Evolutionary conservation across 805 yeast genomes (phyloP).

Genomic region (Yamadazyma paraphyllophila): DNA sequence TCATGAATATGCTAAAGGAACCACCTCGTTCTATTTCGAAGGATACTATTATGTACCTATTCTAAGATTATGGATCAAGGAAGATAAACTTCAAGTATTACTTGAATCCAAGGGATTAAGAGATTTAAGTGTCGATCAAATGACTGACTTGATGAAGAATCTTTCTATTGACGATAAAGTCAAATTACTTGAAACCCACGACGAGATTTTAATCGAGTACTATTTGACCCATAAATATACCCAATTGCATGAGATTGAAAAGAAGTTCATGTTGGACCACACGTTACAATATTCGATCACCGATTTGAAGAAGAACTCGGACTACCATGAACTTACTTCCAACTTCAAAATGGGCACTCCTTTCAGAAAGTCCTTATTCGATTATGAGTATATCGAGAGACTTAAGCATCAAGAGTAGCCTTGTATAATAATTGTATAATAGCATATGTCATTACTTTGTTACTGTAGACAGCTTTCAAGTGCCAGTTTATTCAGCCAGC

Average conservation of each 20-base stretch:
- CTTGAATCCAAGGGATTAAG: constrained; percentile 11
- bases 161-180: constrained; percentile 23
- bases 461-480: too few relatives aligned
- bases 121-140: constrained; percentile 10
- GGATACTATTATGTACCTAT: constrained; percentile 26
- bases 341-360: constrained; percentile 26
- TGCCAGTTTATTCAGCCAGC: too few relatives aligned
- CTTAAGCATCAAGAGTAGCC: constrained; percentile 13
- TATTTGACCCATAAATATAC: constrained; percentile 25
- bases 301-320: constrained; percentile 19
- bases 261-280: constrained; percentile 21
- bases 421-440: constrained; percentile 1
- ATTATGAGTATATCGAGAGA: constrained; percentile 25
- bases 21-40: constrained; percentile 18
- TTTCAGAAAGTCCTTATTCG: constrained; percentile 23
- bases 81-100: constrained; percentile 12
- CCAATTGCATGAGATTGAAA: constrained; percentile 23
- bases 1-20: constrained; percentile 24
- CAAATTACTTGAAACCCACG: constrained; percentile 19
- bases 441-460: not conserved
- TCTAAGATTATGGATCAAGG: constrained; percentile 22
- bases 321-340: constrained; percentile 25
- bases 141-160: constrained; percentile 13
- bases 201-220: constrained; percentile 26
- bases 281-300: constrained; percentile 14